Evolutionary conservation across 2,329 filamentous ascomycete genomes (phyloP).

Genomic region (Decorospora gaudefroyi): DNA sequence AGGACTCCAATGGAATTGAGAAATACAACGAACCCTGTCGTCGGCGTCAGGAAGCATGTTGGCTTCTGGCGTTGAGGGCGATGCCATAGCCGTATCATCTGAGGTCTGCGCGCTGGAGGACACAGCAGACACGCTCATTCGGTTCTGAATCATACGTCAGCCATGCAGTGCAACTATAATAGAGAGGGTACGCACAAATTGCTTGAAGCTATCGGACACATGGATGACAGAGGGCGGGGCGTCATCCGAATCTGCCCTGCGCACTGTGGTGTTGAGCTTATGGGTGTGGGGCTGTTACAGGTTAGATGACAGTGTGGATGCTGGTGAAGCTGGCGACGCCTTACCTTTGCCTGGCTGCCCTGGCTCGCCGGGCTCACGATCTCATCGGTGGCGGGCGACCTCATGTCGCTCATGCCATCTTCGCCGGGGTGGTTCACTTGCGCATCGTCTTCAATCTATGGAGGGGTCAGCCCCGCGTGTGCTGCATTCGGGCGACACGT

Average conservation of each 20-base stretch:
- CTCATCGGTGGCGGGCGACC: constrained; percentile 45
- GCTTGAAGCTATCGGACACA: constrained; percentile 78
- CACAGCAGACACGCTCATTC: constrained; percentile 34
- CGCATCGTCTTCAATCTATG: constrained; percentile 72
- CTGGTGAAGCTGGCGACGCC: constrained; percentile 7
- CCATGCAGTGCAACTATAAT: constrained; percentile 37
- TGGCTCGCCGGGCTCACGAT: constrained; percentile 44
- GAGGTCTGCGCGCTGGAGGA: constrained; percentile 40
- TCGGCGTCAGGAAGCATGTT: constrained; percentile 45
- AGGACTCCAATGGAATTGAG: neutral
- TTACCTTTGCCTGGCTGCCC: constrained; percentile 39
- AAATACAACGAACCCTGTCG: constrained; percentile 41
- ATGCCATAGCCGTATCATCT: constrained; percentile 46
- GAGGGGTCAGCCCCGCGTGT: constrained; percentile 30
- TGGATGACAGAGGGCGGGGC: constrained; percentile 90
- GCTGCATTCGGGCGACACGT: neutral
- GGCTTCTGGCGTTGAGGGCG: constrained; percentile 46
- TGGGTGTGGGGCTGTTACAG: constrained; percentile 46
- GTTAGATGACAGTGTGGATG: constrained; percentile 4
- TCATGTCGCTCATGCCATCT: constrained; percentile 47
- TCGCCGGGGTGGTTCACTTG: constrained; percentile 60
- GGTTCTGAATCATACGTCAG: constrained; percentile 40
- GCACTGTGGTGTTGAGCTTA: constrained; percentile 53
- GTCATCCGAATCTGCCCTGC: constrained; percentile 65
- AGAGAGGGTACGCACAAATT: constrained; percentile 63